A percentile compares a stretch with the other conserved stretches of the same genome.
Conservation (phyloP, 768 basidiomycete species). For the Paxillus involutus region DNA sequence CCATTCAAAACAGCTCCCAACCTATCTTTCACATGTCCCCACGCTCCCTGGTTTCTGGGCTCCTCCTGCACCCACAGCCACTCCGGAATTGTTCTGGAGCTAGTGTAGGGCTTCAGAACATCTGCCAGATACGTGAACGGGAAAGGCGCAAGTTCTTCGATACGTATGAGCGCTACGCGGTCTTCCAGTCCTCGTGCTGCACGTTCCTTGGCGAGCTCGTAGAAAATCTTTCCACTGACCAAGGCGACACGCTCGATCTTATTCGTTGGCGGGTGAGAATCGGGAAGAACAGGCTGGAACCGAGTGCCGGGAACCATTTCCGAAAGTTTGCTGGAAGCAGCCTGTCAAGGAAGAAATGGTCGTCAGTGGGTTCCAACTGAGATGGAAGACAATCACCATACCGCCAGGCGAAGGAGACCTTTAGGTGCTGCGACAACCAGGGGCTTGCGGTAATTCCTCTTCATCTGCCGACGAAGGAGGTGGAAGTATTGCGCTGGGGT, state of each 20-base stretch:
- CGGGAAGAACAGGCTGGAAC: conserved; percentile 71
- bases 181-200: conserved; percentile 44
- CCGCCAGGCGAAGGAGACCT: conserved; percentile 73
- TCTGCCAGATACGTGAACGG: conserved; percentile 59
- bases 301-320: conserved; percentile 59
- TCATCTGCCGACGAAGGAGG: conserved; percentile 81
- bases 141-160: conserved; percentile 89
- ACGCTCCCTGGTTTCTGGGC: conserved; percentile 85
- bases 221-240: conserved; percentile 84
- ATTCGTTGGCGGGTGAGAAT: conserved; percentile 34
- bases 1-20: conserved; percentile 50
- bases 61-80: conserved; percentile 83
- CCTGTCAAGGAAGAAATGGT: conserved; percentile 39
- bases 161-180: conserved; percentile 65
- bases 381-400: conserved; percentile 36
- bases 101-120: conserved; percentile 46
- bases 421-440: conserved; percentile 85
- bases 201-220: conserved; percentile 78
- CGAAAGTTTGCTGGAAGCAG: conserved; percentile 64
- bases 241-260: conserved; percentile 66
- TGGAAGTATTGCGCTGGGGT: conserved; percentile 95
- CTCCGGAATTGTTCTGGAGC: conserved; percentile 37
- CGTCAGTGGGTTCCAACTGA: not conserved
- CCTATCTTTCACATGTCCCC: conserved; percentile 60
- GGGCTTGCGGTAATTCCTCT: conserved; percentile 84